Conservation (phyloP, 1,284 basidiomycete genomes). For the Moesziomyces antarcticus region DNA sequence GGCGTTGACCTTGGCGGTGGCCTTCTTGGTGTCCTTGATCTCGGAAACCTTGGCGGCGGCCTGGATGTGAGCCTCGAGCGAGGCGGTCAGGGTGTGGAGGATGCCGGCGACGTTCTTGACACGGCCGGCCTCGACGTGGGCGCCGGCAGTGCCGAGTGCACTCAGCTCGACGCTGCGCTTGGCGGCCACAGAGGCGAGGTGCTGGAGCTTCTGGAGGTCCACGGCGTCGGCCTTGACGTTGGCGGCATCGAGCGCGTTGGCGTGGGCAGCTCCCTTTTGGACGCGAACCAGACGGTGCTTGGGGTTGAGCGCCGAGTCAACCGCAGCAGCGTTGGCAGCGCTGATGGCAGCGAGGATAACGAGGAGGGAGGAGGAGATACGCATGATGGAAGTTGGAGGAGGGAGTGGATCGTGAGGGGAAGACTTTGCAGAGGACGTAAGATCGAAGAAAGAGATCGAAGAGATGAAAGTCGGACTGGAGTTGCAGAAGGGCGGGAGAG, state of each 20-base stretch:
- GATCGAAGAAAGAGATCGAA: constrained; percentile 1
- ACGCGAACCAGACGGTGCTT: constrained; percentile 21
- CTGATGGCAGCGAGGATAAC: constrained; percentile 33
- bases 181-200: constrained; percentile 12
- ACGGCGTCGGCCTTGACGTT: constrained; percentile 4
- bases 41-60: constrained; percentile 14
- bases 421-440: background rate
- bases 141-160: constrained; percentile 3
- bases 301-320: constrained; percentile 15
- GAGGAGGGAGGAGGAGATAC: constrained; percentile 28
- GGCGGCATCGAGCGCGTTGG: constrained; percentile 21
- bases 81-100: constrained; percentile 32
- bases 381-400: constrained; percentile 15
- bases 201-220: constrained; percentile 17
- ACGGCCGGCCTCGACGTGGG: constrained; percentile 6
- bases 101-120: constrained; percentile 31
- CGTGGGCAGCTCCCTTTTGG: constrained; percentile 17
- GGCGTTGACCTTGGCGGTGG: constrained; percentile 1
- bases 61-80: constrained; percentile 19
- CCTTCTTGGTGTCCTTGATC: constrained; percentile 14
- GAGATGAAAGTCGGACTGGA: background rate
- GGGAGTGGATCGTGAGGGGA: background rate
- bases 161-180: constrained; percentile 12
- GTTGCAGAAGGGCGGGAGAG: constrained; percentile 2
- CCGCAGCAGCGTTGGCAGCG: constrained; percentile 19